Base-by-base conservation (phyloP, 805 yeast species). In the Priceomyces carsonii region DNA sequence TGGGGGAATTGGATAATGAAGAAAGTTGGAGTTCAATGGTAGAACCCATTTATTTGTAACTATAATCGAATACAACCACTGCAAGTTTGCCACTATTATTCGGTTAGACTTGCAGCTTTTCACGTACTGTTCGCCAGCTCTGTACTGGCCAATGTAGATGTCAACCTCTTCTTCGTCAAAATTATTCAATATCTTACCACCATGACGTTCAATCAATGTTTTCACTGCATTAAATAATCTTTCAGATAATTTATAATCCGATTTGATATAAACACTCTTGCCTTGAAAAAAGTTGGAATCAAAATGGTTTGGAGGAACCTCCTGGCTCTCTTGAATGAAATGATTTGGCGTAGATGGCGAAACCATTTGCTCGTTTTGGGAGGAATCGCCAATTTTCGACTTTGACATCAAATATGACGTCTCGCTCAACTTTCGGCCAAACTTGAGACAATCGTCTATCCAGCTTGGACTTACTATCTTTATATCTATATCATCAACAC, bases 41-140 rank as follows among this genome's bases (percentile, higher is more conserved):
- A 72, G 51, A 2, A 71, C 63, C 78, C 84, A 83, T 26, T 62
- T 55, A 14, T 71, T 62, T 36, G 74, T 69, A 18, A 77, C 69
- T 35, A 84, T 57, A 72, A 86, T 72, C 61, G 79, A 73, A 49
- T 79, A 84, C 1, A 91, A 54, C 96, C 97, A 90, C 24, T 72
- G 69, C 12, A 86, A 49, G 47, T 80, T 86, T 0, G 91, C 96
- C 5, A 66, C 61, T 3, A 80, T 74, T 6, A 63, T 53, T 19
- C 71, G 34, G 1, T 64, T 56, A 6, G 58, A 51, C 19, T 57
- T 51, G 27, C 69, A 57, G 1, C 87, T 80, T 8, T 50, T 37
- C 3, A 60, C 47, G 50, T 77, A 86, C 14, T 74, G 76, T 2
- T 61, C 63, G 0, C 91, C 91, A 2, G 63, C 63, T 9, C 90